Conservation (phyloP, 192 early-diverging fungal genomes). For the Chytriomyces hyalinus region DNA sequence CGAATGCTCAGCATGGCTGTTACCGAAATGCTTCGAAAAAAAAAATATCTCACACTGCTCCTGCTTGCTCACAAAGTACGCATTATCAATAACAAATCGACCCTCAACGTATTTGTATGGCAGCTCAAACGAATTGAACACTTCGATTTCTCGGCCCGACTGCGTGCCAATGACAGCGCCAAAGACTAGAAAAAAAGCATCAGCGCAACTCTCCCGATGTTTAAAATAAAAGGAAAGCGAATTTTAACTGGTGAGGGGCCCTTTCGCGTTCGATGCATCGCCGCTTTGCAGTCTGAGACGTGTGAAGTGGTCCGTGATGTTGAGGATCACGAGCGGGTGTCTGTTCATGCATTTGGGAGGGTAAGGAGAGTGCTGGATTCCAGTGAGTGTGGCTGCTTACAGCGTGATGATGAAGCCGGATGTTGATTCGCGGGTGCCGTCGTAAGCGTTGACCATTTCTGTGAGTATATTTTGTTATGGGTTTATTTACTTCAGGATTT, state of each 20-base stretch:
- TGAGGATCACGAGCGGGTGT: slow-evolving; percentile 86
- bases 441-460: not conserved
- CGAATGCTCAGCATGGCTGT: too few relatives aligned
- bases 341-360: slow-evolving; percentile 45
- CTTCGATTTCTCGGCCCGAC: slow-evolving; percentile 79
- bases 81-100: slow-evolving; percentile 62
- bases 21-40: not conserved
- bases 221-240: not conserved
- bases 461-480: too few relatives aligned
- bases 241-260: not conserved
- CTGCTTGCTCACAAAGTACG: slow-evolving; percentile 72
- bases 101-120: slow-evolving; percentile 47
- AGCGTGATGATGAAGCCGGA: slow-evolving; percentile 34
- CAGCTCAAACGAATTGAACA: slow-evolving; percentile 85
- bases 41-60: slow-evolving; percentile 71
- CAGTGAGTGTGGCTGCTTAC: not conserved
- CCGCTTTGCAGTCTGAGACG: slow-evolving; percentile 67
- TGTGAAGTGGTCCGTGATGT: slow-evolving; percentile 87
- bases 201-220: not conserved
- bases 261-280: not conserved
- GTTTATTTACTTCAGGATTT: too few relatives aligned
- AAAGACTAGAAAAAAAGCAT: slow-evolving; percentile 54
- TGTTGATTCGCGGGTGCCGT: slow-evolving; percentile 29
- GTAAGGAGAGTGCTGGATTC: not conserved
- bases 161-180: slow-evolving; percentile 80